phyloP scores from a whole-genome alignment of 169 alveolate genomes.

The Eimeria zaria region DNA sequence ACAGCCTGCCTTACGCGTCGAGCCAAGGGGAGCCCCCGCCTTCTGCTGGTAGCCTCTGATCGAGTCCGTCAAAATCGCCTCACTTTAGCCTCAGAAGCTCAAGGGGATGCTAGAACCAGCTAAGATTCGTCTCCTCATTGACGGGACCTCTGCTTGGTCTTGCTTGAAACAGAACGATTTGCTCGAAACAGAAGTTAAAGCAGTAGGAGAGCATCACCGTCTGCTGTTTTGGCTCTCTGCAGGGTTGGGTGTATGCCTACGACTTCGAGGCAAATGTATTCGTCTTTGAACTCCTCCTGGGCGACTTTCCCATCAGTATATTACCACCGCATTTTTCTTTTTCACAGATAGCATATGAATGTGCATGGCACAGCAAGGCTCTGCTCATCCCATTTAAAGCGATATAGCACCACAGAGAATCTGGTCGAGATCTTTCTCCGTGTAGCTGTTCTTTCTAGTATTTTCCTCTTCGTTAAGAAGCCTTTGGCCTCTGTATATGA shows the following conservation, averaged over 20 bases:
- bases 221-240: conserved; percentile 1
- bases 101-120: not conserved
- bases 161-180: not conserved
- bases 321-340: not conserved
- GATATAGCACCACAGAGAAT: not conserved
- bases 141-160: not conserved
- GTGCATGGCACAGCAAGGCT: not conserved
- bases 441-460: not conserved
- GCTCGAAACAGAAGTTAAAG: not conserved
- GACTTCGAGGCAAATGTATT: conserved; percentile 78
- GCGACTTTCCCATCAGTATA: conserved; percentile 31
- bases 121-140: not conserved
- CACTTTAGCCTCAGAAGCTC: not conserved
- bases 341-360: not conserved
- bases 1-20: conserved; percentile 82
- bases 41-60: conserved; percentile 69
- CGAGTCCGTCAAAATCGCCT: not conserved
- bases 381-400: not conserved
- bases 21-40: conserved; percentile 35
- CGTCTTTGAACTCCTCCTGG: conserved; percentile 71
- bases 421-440: not conserved
- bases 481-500: not conserved
- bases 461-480: not conserved
- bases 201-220: not conserved
- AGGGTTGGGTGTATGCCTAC: conserved; percentile 79